Percentiles rank a stretch among this genome's conserved stretches.
These are phyloP conservation scores for Eucalyptus cloeziana DNA, from an alignment of 345 rosid species.

Conservation along the genomic window DNA sequence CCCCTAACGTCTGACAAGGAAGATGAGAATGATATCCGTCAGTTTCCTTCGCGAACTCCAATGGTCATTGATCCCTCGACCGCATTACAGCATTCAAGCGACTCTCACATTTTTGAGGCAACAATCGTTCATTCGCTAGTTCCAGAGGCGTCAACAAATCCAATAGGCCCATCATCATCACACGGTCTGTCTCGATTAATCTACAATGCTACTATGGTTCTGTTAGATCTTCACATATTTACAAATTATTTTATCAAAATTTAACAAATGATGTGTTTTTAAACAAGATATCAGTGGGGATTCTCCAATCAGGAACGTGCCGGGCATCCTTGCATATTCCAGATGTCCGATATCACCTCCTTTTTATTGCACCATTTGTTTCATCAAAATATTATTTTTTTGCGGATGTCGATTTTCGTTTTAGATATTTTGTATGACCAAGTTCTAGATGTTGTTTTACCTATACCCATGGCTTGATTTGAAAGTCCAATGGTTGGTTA, in stretches of 20 bases:
- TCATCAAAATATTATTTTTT: background rate
- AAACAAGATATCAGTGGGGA: no score
- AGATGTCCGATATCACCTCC: no score
- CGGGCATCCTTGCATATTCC: no score
- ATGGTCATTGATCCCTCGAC: no score
- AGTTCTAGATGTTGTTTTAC: background rate
- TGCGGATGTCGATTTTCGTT: background rate
- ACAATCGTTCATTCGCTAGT: background rate
- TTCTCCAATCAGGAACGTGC: no score
- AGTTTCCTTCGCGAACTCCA: no score
- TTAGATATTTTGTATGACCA: background rate
- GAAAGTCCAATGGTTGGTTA: background rate
- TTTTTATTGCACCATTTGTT: background rate
- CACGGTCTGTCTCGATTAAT: background rate
- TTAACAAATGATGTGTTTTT: background rate
- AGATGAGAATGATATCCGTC: background rate
- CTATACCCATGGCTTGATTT: background rate
- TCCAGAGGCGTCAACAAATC: background rate
- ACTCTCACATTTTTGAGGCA: no score
- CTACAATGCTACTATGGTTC: no score
- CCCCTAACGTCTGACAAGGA: background rate
- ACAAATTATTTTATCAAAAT: no score
- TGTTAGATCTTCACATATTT: rapidly evolving
- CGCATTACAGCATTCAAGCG: background rate
- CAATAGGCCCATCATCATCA: background rate